Conservation (phyloP, 1,139 yeast species). For the Petasospora fabianii region DNA sequence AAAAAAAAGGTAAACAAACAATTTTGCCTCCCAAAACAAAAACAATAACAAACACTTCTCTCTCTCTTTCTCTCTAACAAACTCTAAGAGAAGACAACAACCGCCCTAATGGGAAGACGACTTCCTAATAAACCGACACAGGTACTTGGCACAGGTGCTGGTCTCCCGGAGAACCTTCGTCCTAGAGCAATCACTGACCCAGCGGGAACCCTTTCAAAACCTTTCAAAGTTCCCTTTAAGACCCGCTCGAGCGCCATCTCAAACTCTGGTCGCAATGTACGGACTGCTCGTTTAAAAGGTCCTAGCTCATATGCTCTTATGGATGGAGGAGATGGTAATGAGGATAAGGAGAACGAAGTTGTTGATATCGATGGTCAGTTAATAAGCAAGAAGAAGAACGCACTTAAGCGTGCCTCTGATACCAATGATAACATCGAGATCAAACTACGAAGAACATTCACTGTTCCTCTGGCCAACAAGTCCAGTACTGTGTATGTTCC, state of each 20-base stretch:
- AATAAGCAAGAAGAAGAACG: slow-evolving; percentile 41
- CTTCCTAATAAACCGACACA: slow-evolving; percentile 30
- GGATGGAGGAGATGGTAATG: slow-evolving; percentile 28
- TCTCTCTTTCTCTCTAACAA: too few relatives aligned
- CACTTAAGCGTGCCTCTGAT: slow-evolving; percentile 39
- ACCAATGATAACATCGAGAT: slow-evolving; percentile 31
- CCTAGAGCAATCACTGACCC: slow-evolving; percentile 36
- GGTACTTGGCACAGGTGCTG: slow-evolving; percentile 39
- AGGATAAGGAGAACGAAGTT: slow-evolving; percentile 26
- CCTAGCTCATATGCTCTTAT: slow-evolving; percentile 37
- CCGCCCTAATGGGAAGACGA: slow-evolving; percentile 22
- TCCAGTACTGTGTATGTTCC: slow-evolving; percentile 25
- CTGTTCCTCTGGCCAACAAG: slow-evolving; percentile 41
- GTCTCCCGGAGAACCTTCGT: slow-evolving; percentile 30
- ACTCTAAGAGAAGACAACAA: too few relatives aligned
- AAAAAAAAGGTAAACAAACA: slow-evolving; percentile 8
- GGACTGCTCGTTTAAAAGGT: slow-evolving; percentile 34
- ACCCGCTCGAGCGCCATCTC: slow-evolving; percentile 23
- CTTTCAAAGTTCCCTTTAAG: slow-evolving; percentile 44
- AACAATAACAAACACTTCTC: background rate
- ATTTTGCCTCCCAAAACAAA: background rate
- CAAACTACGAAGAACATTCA: slow-evolving; percentile 39
- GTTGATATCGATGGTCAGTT: slow-evolving; percentile 40
- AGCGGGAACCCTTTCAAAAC: slow-evolving; percentile 35
- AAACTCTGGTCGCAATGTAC: slow-evolving; percentile 21